Percentiles rank a stretch among this genome's conserved stretches.
These are phyloP conservation scores for Vitis hybrid DNA, from an alignment of 177 flowering plant genomes.

Conservation along the genomic window DNA sequence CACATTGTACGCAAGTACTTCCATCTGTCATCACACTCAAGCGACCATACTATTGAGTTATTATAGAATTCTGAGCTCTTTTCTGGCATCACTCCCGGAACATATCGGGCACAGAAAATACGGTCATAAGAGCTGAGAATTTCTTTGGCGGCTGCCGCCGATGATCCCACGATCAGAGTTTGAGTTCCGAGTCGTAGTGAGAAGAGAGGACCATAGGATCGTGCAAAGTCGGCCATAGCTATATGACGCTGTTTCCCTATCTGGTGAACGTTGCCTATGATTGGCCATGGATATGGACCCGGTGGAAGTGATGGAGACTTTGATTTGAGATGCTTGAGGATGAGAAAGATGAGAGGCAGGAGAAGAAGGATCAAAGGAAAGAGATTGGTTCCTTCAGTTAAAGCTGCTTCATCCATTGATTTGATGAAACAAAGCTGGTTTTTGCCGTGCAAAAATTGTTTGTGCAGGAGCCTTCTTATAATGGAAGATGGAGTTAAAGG, in stretches of 20 bases:
- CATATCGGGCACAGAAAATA: background rate
- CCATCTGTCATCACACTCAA: constrained; percentile 1
- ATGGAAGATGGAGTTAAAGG: no score
- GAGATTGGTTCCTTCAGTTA: background rate
- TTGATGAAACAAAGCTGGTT: no score
- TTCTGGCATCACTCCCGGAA: background rate
- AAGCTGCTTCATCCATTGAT: no score
- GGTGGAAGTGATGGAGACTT: background rate
- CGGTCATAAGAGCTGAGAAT: background rate
- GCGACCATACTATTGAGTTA: background rate
- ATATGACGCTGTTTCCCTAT: background rate
- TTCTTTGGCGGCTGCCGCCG: background rate
- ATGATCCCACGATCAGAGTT: background rate
- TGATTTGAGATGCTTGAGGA: background rate
- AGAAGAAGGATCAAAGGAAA: background rate
- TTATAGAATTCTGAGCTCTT: constrained; percentile 2
- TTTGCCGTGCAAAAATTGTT: no score
- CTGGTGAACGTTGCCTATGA: background rate
- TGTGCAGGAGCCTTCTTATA: no score
- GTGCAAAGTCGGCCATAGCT: background rate
- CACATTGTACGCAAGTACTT: constrained; percentile 1
- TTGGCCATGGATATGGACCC: background rate
- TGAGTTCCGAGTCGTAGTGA: background rate
- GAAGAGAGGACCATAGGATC: background rate
- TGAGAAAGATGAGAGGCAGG: background rate